phyloP scores from a whole-genome alignment of 208 protist genomes.

The Wallacemonas sp. region DNA sequence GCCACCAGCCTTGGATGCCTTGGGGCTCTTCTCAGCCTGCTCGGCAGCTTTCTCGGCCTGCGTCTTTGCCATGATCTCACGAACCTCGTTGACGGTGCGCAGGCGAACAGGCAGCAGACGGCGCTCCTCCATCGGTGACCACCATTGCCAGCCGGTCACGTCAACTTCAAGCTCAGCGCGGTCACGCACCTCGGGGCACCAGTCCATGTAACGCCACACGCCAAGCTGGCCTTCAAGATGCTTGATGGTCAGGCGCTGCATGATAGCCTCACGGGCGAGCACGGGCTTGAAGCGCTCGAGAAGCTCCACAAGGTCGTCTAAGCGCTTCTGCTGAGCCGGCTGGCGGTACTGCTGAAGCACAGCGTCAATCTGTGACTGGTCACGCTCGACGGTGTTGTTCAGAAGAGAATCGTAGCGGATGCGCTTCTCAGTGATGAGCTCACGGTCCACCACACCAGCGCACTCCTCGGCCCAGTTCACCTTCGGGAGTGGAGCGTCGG shows the following conservation, averaged over 20 bases:
- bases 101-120: constrained; percentile 85
- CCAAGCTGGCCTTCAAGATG: constrained; percentile 92
- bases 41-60: constrained; percentile 78
- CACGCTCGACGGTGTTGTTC: constrained; percentile 69
- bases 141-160: constrained; percentile 85
- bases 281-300: constrained; percentile 93
- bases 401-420: constrained; percentile 84
- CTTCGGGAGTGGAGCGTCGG: constrained; percentile 58
- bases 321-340: constrained; percentile 79
- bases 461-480: constrained; percentile 86
- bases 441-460: constrained; percentile 69
- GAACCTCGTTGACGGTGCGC: constrained; percentile 87
- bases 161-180: constrained; percentile 90
- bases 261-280: constrained; percentile 90
- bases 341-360: constrained; percentile 85
- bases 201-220: constrained; percentile 93
- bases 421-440: constrained; percentile 88
- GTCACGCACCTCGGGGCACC: constrained; percentile 92
- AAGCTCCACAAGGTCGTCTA: constrained; percentile 86
- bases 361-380: constrained; percentile 85
- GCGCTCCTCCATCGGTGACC: constrained; percentile 83
- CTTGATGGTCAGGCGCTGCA: constrained; percentile 92
- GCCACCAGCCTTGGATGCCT: constrained; percentile 36
- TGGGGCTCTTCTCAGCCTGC: constrained; percentile 38
- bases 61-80: constrained; percentile 84